Base-by-base conservation (phyloP, 768 basidiomycete genomes). In the Multifurca ochricompacta region DNA sequence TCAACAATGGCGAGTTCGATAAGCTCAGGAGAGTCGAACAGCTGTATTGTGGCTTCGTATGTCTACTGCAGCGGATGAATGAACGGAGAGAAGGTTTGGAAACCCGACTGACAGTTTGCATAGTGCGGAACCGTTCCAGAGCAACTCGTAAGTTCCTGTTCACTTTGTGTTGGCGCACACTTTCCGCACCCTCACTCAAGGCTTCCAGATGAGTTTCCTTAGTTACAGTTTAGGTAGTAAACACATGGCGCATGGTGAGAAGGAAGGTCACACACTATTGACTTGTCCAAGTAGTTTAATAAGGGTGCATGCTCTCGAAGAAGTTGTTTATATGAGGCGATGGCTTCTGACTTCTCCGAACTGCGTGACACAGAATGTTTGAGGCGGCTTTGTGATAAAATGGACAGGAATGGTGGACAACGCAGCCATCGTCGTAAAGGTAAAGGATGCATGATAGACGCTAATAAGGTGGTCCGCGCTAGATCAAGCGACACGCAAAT, bases 21-120 rank as follows among this genome's bases (percentile, higher is more conserved):
- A 39, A 61, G 52, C n/a, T 59, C 60, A 6, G 58, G 58, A 42
- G 44, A 45, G 14, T 61, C 54, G 9, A 59, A 46, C 14, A 61
- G 42, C 4, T 54, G 47, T 14, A 61, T 25, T 13, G 60, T 60
- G 18, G 34, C 53, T 40, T 53, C 46, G 5, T 60, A 48, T 32
- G 53, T 46, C 60, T 61, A 47, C 41, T 44, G 35, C 19, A 46
- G 35, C 3, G 44, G 13, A 35, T 59, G 18, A 57, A 11, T 57
- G 42, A n/a, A 28, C 21, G 19, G n/a, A n/a, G 1, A 31, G 32
- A 48, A 23, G 39, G 28, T 14, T 23, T 5, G 30, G 27, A 14
- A 48, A 31, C 21, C 41, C 13, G 39, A 57, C 56, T 52, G 56
- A 57, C 56, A 25, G 44, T 11, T 30, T 36, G 52, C 18, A 52